These are phyloP conservation scores for Fonsecaea nubica DNA, from an alignment of 2,329 filamentous ascomycete species.

Conservation along the genomic window DNA sequence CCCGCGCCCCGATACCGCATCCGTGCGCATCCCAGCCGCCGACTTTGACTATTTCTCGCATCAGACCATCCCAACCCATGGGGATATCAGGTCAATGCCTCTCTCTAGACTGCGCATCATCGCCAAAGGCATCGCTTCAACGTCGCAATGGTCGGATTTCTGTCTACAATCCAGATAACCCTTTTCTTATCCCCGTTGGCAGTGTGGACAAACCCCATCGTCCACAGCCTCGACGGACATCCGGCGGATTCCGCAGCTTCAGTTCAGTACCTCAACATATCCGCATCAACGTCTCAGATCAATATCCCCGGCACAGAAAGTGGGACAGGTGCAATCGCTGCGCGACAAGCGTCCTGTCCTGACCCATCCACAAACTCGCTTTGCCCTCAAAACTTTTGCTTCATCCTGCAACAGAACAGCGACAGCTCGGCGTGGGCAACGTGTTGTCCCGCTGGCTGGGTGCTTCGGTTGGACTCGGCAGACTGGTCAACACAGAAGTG, in stretches of 20 bases:
- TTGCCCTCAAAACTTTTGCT: constrained; percentile 31
- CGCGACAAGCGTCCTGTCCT: constrained; percentile 30
- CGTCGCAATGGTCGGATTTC: constrained; percentile 11
- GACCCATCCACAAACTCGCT: constrained; percentile 26
- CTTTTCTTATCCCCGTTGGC: constrained; percentile 5
- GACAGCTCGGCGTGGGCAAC: constrained; percentile 30
- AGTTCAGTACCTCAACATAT: constrained; percentile 9
- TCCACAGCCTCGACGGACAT: constrained; percentile 8
- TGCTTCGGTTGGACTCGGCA: constrained; percentile 23
- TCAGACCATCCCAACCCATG: not conserved
- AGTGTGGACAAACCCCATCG: constrained; percentile 7
- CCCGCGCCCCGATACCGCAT: constrained; percentile 5
- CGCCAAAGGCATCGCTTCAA: constrained; percentile 7
- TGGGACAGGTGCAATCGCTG: not conserved
- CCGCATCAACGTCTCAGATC: constrained; percentile 4
- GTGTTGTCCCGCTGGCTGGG: constrained; percentile 32
- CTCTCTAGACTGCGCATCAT: constrained; percentile 1
- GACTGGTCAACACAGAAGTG: constrained; percentile 34
- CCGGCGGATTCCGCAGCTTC: constrained; percentile 22
- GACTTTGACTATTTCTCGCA: constrained; percentile 11
- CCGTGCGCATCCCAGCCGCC: constrained; percentile 4
- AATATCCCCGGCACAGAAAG: not conserved
- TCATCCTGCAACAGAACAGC: constrained; percentile 23
- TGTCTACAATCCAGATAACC: constrained; percentile 4
- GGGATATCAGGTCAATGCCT: not conserved